These are phyloP conservation scores for Cryptosporidium felis DNA, from an alignment of 169 alveolate genomes.

Conservation along the genomic window DNA sequence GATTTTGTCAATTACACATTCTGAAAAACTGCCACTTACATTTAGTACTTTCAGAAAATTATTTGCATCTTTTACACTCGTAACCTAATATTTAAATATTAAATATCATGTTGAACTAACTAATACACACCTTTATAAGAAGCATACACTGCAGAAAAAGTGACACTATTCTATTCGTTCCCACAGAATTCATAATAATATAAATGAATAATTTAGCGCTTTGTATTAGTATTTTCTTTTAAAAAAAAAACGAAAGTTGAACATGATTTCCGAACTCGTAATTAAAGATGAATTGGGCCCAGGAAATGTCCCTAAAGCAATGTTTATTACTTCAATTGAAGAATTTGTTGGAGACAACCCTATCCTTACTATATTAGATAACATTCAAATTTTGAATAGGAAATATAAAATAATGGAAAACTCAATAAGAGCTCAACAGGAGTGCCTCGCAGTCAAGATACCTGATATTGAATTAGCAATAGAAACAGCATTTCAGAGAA, in stretches of 20 bases:
- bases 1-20: not conserved
- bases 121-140: constrained; percentile 20
- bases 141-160: constrained; percentile 39
- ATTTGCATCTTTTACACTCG: constrained; percentile 65
- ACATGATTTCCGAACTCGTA: constrained; percentile 56
- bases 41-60: constrained; percentile 21
- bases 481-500: constrained; percentile 36
- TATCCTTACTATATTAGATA: constrained; percentile 14
- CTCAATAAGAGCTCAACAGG: constrained; percentile 59
- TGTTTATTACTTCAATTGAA: constrained; percentile 51
- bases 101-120: not conserved
- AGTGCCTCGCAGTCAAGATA: constrained; percentile 21
- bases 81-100: constrained; percentile 9
- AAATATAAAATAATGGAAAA: constrained; percentile 56
- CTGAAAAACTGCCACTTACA: constrained; percentile 2
- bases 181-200: not conserved
- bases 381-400: constrained; percentile 48
- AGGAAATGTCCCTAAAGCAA: constrained; percentile 57
- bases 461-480: constrained; percentile 68
- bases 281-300: constrained; percentile 47
- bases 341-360: constrained; percentile 51
- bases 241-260: too few species aligned
- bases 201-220: not conserved
- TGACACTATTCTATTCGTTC: not conserved
- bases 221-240: too few species aligned